Evolutionary conservation across 2,329 filamentous ascomycete species (phyloP).

Genomic region (Diaporthe citri): DNA sequence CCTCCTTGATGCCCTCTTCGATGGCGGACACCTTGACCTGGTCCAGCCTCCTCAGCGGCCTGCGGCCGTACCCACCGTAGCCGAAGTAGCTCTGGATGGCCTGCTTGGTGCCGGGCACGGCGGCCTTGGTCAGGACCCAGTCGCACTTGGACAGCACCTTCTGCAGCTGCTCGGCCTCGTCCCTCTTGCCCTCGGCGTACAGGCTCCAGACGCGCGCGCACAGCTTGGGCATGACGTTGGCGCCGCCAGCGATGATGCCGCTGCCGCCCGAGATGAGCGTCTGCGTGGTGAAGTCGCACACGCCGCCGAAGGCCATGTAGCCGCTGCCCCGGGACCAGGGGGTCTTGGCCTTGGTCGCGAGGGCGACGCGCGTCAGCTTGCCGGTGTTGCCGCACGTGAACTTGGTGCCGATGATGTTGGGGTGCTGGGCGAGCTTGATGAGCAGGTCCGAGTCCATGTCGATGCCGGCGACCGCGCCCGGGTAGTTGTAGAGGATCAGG

Average conservation of each 20-base stretch:
- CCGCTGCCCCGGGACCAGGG: constrained; percentile 69
- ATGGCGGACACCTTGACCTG: constrained; percentile 66
- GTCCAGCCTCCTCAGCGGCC: constrained; percentile 76
- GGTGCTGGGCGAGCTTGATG: constrained; percentile 82
- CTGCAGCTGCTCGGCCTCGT: constrained; percentile 82
- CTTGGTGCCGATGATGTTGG: constrained; percentile 89
- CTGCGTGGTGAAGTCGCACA: constrained; percentile 89
- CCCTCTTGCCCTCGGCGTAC: constrained; percentile 77
- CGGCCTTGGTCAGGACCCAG: constrained; percentile 85
- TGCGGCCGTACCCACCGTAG: constrained; percentile 82
- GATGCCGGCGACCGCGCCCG: constrained; percentile 86
- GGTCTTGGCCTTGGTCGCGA: constrained; percentile 78
- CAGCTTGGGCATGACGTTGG: constrained; percentile 87
- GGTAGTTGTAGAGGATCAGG: constrained; percentile 92
- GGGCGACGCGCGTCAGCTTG: constrained; percentile 86
- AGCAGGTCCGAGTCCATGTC: constrained; percentile 92
- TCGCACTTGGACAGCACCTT: constrained; percentile 83
- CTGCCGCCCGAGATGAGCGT: constrained; percentile 83
- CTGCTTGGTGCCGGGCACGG: constrained; percentile 88
- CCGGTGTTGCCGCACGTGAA: constrained; percentile 94
- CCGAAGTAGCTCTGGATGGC: constrained; percentile 85
- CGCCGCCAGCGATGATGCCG: constrained; percentile 87
- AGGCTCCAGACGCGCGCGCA: constrained; percentile 85
- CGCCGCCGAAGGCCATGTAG: constrained; percentile 90
- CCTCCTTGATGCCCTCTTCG: constrained; percentile 69